Conservation (phyloP, 495 filamentous ascomycete species). For the Pyrenopolyporus hunteri region DNA sequence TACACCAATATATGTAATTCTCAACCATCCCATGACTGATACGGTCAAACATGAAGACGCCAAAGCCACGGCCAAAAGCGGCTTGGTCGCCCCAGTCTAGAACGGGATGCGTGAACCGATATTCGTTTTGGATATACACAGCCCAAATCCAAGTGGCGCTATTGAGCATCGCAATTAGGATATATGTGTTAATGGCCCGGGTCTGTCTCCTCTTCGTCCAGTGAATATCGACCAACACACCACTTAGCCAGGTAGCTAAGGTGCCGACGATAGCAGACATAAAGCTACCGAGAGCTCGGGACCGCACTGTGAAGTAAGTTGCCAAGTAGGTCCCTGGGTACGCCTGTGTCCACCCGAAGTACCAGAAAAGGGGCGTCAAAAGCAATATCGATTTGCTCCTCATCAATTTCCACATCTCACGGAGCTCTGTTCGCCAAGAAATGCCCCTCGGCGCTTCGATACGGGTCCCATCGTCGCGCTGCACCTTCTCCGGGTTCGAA, state of each 20-base stretch:
- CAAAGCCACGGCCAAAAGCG: constrained; percentile 51
- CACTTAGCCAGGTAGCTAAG: constrained; percentile 42
- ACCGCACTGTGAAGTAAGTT: constrained; percentile 58
- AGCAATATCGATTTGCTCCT: constrained; percentile 50
- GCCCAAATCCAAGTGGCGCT: constrained; percentile 45
- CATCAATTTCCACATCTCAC: constrained; percentile 48
- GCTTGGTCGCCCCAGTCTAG: constrained; percentile 38
- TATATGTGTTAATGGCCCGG: constrained; percentile 34
- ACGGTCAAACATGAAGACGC: constrained; percentile 49
- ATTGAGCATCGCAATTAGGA: constrained; percentile 34
- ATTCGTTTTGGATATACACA: constrained; percentile 37
- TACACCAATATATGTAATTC: constrained; percentile 57
- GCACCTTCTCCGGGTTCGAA: constrained; percentile 53
- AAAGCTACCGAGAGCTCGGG: constrained; percentile 51
- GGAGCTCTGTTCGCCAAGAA: constrained; percentile 44
- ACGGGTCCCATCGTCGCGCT: constrained; percentile 52
- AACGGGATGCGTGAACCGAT: constrained; percentile 22
- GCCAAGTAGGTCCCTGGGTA: constrained; percentile 57
- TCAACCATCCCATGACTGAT: constrained; percentile 50
- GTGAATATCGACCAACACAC: constrained; percentile 31
- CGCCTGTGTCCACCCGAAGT: constrained; percentile 51
- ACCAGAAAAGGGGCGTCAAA: constrained; percentile 52
- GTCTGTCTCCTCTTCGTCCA: constrained; percentile 35
- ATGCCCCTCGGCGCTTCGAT: constrained; percentile 48
- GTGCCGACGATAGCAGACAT: constrained; percentile 50